phyloP scores from a whole-genome alignment of 306 rosid genomes.

The Rosa lucieae region DNA sequence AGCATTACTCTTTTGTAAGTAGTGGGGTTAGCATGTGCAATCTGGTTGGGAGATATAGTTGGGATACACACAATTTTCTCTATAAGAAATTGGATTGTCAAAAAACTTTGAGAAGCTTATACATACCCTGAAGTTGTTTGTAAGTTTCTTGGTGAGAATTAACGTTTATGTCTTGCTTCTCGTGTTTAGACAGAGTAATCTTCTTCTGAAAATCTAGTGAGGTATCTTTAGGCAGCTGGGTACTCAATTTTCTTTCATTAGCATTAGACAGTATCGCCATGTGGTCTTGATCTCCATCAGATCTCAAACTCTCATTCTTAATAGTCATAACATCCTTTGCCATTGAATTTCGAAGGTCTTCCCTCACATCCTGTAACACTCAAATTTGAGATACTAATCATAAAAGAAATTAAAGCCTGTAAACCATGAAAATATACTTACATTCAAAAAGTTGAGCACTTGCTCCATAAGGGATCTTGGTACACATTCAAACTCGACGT shows the following conservation, averaged over 20 bases:
- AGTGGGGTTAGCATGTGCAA: background rate
- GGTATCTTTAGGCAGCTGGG: constrained; percentile 37
- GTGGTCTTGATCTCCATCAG: constrained; percentile 38
- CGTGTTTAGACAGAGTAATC: constrained; percentile 66
- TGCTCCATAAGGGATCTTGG: constrained; percentile 87
- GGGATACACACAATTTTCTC: background rate
- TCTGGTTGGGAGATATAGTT: background rate
- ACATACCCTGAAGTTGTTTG: constrained; percentile 62
- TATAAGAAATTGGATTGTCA: background rate
- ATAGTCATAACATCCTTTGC: constrained; percentile 74
- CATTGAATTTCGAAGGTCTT: constrained; percentile 85
- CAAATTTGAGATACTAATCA: constrained; percentile 17
- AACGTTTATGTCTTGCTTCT: constrained; percentile 39
- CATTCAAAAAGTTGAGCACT: constrained; percentile 73
- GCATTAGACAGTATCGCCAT: constrained; percentile 29
- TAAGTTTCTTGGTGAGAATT: constrained; percentile 51
- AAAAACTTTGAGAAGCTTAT: constrained; percentile 1
- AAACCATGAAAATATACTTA: constrained; percentile 44
- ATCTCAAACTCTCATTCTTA: constrained; percentile 74
- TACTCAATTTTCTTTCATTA: constrained; percentile 33
- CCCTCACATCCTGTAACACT: constrained; percentile 65
- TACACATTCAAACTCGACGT: constrained; percentile 83
- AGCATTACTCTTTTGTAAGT: background rate
- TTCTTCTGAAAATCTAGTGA: constrained; percentile 91
- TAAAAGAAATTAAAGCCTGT: constrained; percentile 15